A percentile compares a stretch with the other conserved stretches of the same genome.
Evolutionary conservation across 2,329 filamentous ascomycete species (phyloP).

Genomic region (Spiromastix sp.): DNA sequence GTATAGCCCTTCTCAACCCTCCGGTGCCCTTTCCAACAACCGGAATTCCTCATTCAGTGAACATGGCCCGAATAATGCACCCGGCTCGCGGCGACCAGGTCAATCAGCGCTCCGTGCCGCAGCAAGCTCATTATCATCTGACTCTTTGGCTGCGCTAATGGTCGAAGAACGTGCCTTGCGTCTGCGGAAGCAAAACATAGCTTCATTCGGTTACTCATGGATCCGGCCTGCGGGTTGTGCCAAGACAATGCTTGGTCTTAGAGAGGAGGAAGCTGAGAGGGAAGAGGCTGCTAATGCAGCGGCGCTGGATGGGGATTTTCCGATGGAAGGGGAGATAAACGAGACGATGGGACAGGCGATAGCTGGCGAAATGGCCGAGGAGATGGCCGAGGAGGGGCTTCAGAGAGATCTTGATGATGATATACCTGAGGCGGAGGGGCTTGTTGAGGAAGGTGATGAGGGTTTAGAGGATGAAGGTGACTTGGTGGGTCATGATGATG

Average conservation of each 20-base stretch:
- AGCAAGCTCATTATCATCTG: conserved; percentile 45
- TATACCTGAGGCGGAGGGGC: conserved; percentile 31
- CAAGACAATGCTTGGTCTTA: conserved; percentile 83
- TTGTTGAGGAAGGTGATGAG: conserved; percentile 34
- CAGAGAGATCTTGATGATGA: conserved; percentile 37
- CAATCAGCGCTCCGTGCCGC: conserved; percentile 27
- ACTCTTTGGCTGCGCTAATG: conserved; percentile 56
- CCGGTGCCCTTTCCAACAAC: conserved; percentile 17
- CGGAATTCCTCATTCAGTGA: conserved; percentile 23
- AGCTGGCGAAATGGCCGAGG: conserved; percentile 58
- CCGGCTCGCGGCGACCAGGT: conserved; percentile 16
- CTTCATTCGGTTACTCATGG: conserved; percentile 82
- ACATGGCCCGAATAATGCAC: conserved; percentile 14
- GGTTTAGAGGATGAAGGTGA: conserved; percentile 44
- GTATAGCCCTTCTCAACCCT: conserved; percentile 55
- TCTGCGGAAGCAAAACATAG: conserved; percentile 68
- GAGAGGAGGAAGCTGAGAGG: conserved; percentile 79
- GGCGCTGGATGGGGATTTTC: conserved; percentile 42
- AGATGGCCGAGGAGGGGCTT: conserved; percentile 23
- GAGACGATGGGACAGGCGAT: conserved; percentile 50
- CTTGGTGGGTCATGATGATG: conserved; percentile 38
- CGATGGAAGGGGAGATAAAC: conserved; percentile 27
- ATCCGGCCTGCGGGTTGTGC: conserved; percentile 76
- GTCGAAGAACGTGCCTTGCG: conserved; percentile 69
- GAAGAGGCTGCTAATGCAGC: conserved; percentile 72